phyloP scores from a whole-genome alignment of 345 rosid genomes.

The Dimocarpus longan region DNA sequence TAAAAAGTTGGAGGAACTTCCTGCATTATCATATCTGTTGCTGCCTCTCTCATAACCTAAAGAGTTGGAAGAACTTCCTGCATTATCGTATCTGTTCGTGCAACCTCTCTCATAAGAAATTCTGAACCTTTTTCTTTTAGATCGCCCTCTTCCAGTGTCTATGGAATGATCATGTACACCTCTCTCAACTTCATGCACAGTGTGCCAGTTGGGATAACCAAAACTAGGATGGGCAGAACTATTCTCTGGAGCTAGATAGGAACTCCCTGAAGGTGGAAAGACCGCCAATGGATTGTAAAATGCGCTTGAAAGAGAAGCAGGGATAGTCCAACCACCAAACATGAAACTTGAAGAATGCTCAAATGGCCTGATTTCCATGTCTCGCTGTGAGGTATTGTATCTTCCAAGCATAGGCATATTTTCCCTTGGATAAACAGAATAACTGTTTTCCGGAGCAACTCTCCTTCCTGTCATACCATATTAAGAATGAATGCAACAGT shows the following conservation, averaged over 20 bases:
- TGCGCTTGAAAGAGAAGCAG: constrained; percentile 14
- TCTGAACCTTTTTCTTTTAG: constrained; percentile 30
- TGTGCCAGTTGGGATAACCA: constrained; percentile 6
- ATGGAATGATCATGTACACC: constrained; percentile 17
- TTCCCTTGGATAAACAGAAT: constrained; percentile 23
- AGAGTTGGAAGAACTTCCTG: constrained; percentile 35
- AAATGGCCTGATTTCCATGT: constrained; percentile 13
- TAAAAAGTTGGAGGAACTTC: constrained; percentile 31
- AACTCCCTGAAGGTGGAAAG: constrained; percentile 23
- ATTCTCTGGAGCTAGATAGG: constrained; percentile 20
- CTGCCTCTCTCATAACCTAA: constrained; percentile 23
- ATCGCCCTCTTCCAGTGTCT: constrained; percentile 24
- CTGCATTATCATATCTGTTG: constrained; percentile 24
- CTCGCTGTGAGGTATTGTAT: constrained; percentile 16
- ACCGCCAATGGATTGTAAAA: constrained; percentile 21
- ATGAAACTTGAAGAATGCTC: constrained; percentile 25
- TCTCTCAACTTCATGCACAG: constrained; percentile 23
- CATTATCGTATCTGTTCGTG: constrained; percentile 20
- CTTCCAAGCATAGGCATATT: constrained; percentile 17
- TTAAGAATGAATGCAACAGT: not conserved
- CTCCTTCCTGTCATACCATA: constrained; percentile 28
- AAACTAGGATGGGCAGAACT: constrained; percentile 21
- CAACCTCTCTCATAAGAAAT: constrained; percentile 24
- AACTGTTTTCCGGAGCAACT: constrained; percentile 26
- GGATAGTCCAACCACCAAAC: constrained; percentile 17